Base-by-base conservation (phyloP, 1,284 basidiomycete species). In the Spongispora temasekensis region DNA sequence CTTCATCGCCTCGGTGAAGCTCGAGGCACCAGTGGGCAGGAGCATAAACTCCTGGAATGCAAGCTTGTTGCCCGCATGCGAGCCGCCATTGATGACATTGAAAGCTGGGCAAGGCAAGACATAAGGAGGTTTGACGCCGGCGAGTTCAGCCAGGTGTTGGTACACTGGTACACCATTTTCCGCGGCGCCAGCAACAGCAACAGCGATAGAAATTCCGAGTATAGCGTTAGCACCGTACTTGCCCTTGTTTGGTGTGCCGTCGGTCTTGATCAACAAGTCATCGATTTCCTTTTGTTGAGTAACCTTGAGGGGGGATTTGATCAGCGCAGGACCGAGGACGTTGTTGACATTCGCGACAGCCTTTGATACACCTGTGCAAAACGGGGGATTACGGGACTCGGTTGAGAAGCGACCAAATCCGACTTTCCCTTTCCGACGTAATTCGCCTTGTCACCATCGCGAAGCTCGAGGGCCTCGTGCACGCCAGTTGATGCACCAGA, bases 31-130 rank as follows among this genome's bases (percentile, higher is more conserved):
- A 63, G 95, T 97, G 67, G 97, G 97, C 67, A 98, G 86, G 69
- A 99, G 87, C 97, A 99, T 99, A 85, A 99, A 99, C 82, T 99
- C 97, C 83, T 98, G 95, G 93, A 98, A 96, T 60, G 97, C 95
- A 67, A 99, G 93, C 78, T 96, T 95, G 88, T 99, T 99, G 61
- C 97, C 97, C 61, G 97, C 97, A 79, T 99, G 97, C 67, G 95
- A 98, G 67, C 97, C 97, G 80, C 97, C 97, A 82, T 99, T 99
- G 86, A 99, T 99, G 74, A 99, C 97, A 81, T 99, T 99, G 87
- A 98, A 95, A 62, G 93, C 89, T 58, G 95, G 97, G 76, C 79
- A 83, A 69, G 97, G 97, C 71, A 98, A 90, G 62, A 94, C 83
- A 81, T 91, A 98, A 52, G 97, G 97, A 61, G 93, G 84, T 79